Evolutionary conservation across 202 grass and related monocot species (phyloP), one percentile per base, ranked within the genome.

Genomic region (Bolboschoenoplectus hybrid): DNA sequence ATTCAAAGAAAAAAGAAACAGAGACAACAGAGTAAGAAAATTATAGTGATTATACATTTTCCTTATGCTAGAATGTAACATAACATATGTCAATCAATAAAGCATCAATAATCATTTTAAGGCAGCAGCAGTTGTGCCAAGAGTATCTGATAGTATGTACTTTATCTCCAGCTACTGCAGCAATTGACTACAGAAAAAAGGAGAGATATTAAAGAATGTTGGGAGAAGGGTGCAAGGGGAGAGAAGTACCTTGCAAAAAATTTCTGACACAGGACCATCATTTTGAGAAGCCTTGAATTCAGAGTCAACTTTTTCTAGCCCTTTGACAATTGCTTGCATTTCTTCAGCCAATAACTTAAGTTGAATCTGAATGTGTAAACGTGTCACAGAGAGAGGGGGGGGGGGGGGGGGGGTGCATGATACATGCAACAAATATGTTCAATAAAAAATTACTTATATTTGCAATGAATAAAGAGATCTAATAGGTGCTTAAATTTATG

Each of bases 261-360:
- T 84, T 91, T 96, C 89, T 81, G 97, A 99, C 67, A 99, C 93
- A 50, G 90, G 93, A 58, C 97, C 97, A 90, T 99, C 97, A 87
- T 89, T 96, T 92, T 99, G 90, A 87, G 97, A 99, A 91, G 93
- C 93, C 80, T 94, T 90, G 82, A 91, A 90, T 75, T 99, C 97
- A 7, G 89, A 38, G 71, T 89, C 89, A 76, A 99, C 97, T 71
- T 96, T 99, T 87, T 99, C 92, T 64, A 99, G 85, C 9, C 97
- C 93, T 91, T 96, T 99, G 78, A 91, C 91, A 11, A 99, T 81
- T 53, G 97, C 93, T 94, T 99, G 97, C 97, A 99, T 99, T 99
- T 99, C 97, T 90, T 99, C 97, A 51, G 97, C 97, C 80, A 99
- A 85, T 72, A 93, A 92, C 89, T 99, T 99, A 36, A 99, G 87